These are phyloP conservation scores for Hymenoscyphus scutula DNA, from an alignment of 2,329 filamentous ascomycete species.

Conservation along the genomic window DNA sequence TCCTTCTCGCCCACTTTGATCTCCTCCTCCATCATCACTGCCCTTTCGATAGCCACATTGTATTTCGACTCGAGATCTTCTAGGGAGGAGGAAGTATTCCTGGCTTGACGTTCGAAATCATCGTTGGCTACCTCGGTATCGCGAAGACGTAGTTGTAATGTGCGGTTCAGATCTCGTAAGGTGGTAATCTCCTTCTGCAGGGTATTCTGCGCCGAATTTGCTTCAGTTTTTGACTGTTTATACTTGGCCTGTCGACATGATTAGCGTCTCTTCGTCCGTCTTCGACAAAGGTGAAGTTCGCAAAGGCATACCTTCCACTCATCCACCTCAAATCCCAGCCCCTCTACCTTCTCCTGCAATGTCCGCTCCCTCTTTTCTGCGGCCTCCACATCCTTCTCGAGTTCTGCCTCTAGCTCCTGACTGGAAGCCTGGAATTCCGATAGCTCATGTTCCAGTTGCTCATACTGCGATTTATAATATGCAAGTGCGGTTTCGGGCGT, in stretches of 20 bases:
- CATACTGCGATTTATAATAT: conserved; percentile 97
- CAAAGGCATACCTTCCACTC: conserved; percentile 86
- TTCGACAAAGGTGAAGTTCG: conserved; percentile 10
- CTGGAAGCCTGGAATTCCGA: conserved; percentile 92
- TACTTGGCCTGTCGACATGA: conserved; percentile 71
- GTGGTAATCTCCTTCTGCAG: conserved; percentile 96
- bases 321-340: conserved; percentile 82
- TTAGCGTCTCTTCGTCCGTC: conserved; percentile 14
- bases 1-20: conserved; percentile 90
- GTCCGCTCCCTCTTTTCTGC: conserved; percentile 89
- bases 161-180: conserved; percentile 79
- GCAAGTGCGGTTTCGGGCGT: conserved; percentile 72
- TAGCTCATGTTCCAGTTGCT: conserved; percentile 85
- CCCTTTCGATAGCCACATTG: conserved; percentile 88
- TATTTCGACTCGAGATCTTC: conserved; percentile 98
- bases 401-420: conserved; percentile 87
- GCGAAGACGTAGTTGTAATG: conserved; percentile 77
- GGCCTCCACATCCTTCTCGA: conserved; percentile 94
- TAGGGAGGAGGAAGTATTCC: conserved; percentile 91
- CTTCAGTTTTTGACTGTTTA: conserved; percentile 89
- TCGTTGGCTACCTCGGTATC: conserved; percentile 98
- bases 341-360: conserved; percentile 83
- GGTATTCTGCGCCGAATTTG: conserved; percentile 75
- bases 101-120: conserved; percentile 93
- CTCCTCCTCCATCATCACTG: conserved; percentile 92